Percentiles rank a stretch among this genome's conserved stretches.
These are phyloP conservation scores for Epichloe scottii DNA, from an alignment of 2,329 filamentous ascomycete species.

Conservation along the genomic window DNA sequence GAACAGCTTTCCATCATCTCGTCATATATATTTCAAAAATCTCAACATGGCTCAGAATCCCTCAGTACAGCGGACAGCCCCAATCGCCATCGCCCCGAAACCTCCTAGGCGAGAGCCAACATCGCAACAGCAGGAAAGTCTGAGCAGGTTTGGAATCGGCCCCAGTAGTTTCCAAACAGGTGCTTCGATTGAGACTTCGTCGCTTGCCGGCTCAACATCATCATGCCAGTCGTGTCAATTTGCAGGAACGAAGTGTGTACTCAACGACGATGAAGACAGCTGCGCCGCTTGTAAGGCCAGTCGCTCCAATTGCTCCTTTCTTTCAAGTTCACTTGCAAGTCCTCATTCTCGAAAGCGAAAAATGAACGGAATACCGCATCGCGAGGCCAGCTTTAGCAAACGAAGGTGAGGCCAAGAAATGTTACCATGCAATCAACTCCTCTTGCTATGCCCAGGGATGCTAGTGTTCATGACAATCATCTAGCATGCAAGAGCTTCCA, in stretches of 20 bases:
- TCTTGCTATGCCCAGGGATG: background rate
- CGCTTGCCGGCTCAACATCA: slow-evolving; percentile 29
- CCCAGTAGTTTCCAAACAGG: slow-evolving; percentile 38
- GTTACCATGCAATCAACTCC: background rate
- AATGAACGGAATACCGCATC: slow-evolving; percentile 49
- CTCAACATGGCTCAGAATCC: slow-evolving; percentile 40
- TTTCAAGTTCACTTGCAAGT: slow-evolving; percentile 37
- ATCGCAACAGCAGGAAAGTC: slow-evolving; percentile 33
- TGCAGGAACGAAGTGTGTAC: slow-evolving; percentile 64
- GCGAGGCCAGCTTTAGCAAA: slow-evolving; percentile 46
- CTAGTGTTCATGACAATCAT: background rate
- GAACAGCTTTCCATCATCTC: background rate
- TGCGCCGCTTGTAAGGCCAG: slow-evolving; percentile 70
- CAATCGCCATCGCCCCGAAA: slow-evolving; percentile 54
- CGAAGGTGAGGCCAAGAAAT: slow-evolving; percentile 47
- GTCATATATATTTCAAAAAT: slow-evolving; percentile 10
- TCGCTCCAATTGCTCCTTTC: slow-evolving; percentile 67
- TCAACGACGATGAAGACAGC: slow-evolving; percentile 58
- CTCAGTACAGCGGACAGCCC: slow-evolving; percentile 46
- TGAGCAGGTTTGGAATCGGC: slow-evolving; percentile 34
- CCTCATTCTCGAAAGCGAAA: slow-evolving; percentile 72
- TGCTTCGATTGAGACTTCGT: slow-evolving; percentile 38
- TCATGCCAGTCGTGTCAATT: slow-evolving; percentile 64
- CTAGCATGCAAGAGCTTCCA: background rate
- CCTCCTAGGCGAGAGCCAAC: slow-evolving; percentile 31